Base-by-base conservation (phyloP, 2,329 filamentous ascomycete genomes). In the Sclerotinia subarctica region DNA sequence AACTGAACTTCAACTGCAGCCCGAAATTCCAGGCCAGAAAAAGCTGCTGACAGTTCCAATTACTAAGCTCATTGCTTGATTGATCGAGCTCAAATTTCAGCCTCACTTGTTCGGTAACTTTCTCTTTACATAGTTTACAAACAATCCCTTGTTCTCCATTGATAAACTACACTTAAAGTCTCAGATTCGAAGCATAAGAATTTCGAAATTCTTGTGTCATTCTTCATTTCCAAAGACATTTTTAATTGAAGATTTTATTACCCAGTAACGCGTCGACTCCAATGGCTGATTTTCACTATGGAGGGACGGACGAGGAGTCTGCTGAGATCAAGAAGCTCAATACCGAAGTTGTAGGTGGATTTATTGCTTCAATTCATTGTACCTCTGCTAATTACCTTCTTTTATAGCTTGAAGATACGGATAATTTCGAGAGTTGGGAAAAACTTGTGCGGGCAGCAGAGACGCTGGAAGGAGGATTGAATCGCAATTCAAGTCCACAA, bases 351-450 rank as follows among this genome's bases (percentile, higher is more conserved):
- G 93, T 96, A 85, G 76, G 90, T 83, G n/a, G 7, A 56, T 52
- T 29, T 2, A 19, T 44, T 51, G 15, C 35, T 35, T 32, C 38
- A 19, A 38, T 26, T 32, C 19, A 46, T 46, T 44, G 42, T 32
- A 19, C 53, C 17, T 26, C 67, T 69, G 54, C 73, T 75, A 35
- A 75, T 42, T 17, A 17, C 29, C 13, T 26, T 51, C 32, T 52
- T 67, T 51, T 59, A 57, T 66, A 76, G 76, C 72, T 76, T 44
- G 76, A 77, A 74, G 92, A 97, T 73, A 86, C 92, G 17, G 95
- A 99, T 79, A 94, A 92, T 77, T 98, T 97, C 76, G 94, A 97
- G 75, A 86, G 87, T 70, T 99, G 95, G 95, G 94, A 98, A 80
- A 94, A 93, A 79, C 87, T 98, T 68, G 89, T 97, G 73, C 89